Evolutionary conservation across 768 basidiomycete species (phyloP), one percentile per base, ranked within the genome.

Genomic region (Suillus subluteus): DNA sequence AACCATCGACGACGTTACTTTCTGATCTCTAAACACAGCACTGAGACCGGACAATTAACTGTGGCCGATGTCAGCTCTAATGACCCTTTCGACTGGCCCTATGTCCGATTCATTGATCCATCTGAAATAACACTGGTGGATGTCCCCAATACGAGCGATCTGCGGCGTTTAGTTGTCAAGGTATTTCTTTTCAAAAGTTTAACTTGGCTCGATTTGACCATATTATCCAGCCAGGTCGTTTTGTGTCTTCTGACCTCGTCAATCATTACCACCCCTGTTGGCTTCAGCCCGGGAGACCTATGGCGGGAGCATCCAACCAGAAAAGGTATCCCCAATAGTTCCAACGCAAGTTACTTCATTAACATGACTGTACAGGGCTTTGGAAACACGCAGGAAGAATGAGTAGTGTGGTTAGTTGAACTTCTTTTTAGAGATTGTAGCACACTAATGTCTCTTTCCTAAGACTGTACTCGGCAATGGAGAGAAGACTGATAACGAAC

Each of bases 41-140:
- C 48, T 50, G 48, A 50, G 48, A 50, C 48, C 48, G 48, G 48
- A 15, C 48, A 50, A 26, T 26, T 50, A 50, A 50, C 48, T 26
- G 48, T 50, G 23, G 48, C 23, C 6, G 48, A 50, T 26, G n/a
- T 50, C 48, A 50, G 48, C 48, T 50, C 48, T 26, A 23, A 50
- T 6, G 48, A 50, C 23, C 48, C 48, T 23, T 13, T 50, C 48
- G 48, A 50, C 13, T 50, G 48, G 48, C n/a, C 48, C 26, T 50
- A 50, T 50, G 23, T 50, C n/a, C 48, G 48, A 50, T 50, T 50
- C n/a, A 50, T 50, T 23, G 48, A 50, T 26, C 23, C 48, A 7
- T 50, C 23, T 26, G 48, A 6, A 23, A 50, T 50, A 50, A 23
- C 6, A 23, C 6, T 50, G 13, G 48, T 50, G 6, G 48, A 50